Conservation (phyloP, 2,329 filamentous ascomycete species). For the Leptoxyphium fumago region DNA sequence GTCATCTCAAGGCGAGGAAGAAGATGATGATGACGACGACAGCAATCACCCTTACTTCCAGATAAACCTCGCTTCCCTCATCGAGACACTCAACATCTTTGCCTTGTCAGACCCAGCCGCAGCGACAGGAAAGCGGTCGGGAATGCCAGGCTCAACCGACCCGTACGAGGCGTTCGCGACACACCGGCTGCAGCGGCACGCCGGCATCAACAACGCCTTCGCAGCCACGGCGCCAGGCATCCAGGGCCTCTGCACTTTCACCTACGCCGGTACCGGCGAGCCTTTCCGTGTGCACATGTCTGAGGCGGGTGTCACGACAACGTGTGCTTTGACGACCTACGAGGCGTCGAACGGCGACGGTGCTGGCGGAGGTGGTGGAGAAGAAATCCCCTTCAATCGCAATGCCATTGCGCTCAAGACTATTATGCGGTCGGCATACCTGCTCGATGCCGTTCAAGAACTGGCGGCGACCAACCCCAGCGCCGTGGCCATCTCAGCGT, state of each 20-base stretch:
- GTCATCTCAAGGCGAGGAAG: constrained; percentile 3
- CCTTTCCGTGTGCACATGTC: constrained; percentile 75
- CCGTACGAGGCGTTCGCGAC: constrained; percentile 24
- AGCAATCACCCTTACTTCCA: constrained; percentile 56
- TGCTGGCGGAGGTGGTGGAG: constrained; percentile 14
- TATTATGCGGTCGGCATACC: constrained; percentile 70
- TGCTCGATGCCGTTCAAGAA: constrained; percentile 59
- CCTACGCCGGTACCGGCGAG: constrained; percentile 59
- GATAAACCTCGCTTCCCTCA: constrained; percentile 69
- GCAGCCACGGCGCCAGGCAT: constrained; percentile 70
- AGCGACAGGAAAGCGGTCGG: constrained; percentile 14
- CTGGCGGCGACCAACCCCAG: constrained; percentile 51
- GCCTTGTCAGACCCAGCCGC: constrained; percentile 42
- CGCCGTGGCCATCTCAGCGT: constrained; percentile 35
- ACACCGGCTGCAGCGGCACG: constrained; percentile 21
- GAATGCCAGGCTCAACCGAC: constrained; percentile 5
- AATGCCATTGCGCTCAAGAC: constrained; percentile 75
- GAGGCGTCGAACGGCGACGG: constrained; percentile 15
- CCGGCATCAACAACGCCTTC: constrained; percentile 56
- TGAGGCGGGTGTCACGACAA: constrained; percentile 75
- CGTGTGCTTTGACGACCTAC: constrained; percentile 82
- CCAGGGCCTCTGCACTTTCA: constrained; percentile 70
- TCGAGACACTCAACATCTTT: constrained; percentile 93
- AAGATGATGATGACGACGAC: constrained; percentile 31
- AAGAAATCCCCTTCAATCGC: constrained; percentile 79